A percentile compares a stretch with the other conserved stretches of the same genome.
Evolutionary conservation across 1,139 yeast species (phyloP).

Genomic region (Debaryomycetaceae sp.): DNA sequence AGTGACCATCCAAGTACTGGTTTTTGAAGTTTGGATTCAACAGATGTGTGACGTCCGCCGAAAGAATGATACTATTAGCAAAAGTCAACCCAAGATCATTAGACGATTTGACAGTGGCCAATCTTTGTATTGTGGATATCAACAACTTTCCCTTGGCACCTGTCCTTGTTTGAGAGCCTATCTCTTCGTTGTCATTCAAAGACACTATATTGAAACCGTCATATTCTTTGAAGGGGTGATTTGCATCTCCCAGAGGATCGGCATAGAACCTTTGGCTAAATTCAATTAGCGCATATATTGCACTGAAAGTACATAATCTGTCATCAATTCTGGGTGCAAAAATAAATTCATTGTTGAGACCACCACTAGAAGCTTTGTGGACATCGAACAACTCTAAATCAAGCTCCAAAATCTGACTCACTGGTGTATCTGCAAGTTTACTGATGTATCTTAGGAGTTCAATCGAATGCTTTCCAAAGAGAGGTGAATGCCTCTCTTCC

Average conservation of each 20-base stretch:
- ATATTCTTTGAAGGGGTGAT: slow-evolving; percentile 13
- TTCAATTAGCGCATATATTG: slow-evolving; percentile 33
- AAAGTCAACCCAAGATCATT: slow-evolving; percentile 1
- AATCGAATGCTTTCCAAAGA: slow-evolving; percentile 37
- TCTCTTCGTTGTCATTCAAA: slow-evolving; percentile 45
- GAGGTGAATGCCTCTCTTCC: slow-evolving; percentile 32
- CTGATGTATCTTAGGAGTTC: slow-evolving; percentile 34
- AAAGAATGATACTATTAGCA: slow-evolving; percentile 37
- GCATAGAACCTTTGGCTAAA: slow-evolving; percentile 10
- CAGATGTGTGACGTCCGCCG: slow-evolving; percentile 48
- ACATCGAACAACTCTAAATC: slow-evolving; percentile 44
- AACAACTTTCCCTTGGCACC: slow-evolving; percentile 39
- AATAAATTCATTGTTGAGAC: slow-evolving; percentile 36
- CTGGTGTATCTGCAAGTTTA: slow-evolving; percentile 22
- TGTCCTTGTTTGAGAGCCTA: slow-evolving; percentile 41
- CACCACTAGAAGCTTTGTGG: slow-evolving; percentile 41
- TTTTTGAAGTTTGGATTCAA: slow-evolving; percentile 42
- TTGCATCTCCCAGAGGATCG: slow-evolving; percentile 10
- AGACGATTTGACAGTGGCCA: slow-evolving; percentile 7
- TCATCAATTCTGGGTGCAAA: slow-evolving; percentile 46
- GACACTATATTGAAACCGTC: slow-evolving; percentile 36
- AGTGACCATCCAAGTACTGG: slow-evolving; percentile 37
- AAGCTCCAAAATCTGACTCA: slow-evolving; percentile 27
- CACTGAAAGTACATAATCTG: slow-evolving; percentile 42
- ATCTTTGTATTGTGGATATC: slow-evolving; percentile 13